Base-by-base conservation (phyloP, 108 stramenopile genomes). In the Mediolabrus comicus region DNA sequence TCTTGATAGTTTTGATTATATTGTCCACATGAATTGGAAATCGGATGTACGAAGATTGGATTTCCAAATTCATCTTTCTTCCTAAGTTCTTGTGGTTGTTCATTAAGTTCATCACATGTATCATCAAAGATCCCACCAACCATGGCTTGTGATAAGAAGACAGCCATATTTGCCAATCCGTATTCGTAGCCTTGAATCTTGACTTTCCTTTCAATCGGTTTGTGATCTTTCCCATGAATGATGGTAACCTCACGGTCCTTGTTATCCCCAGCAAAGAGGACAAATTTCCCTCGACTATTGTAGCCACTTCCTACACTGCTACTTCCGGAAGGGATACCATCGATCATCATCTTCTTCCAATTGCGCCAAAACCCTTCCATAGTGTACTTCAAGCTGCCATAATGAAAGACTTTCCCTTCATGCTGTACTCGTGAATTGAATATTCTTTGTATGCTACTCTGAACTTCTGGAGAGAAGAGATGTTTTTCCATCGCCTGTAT, bases 131-230 rank as follows among this genome's bases (percentile, higher is more conserved):
- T 81, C 36, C 78, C 74, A 22, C 77, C 80, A 25, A 79, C 64
- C 83, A 84, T 81, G 35, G 68, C 59, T 39, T 84, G 83, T 3
- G 75, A 49, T 3, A 81, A 64, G 56, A 77, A 81, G 12, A 65
- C 75, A 8, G 80, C 80, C 60, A 81, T 72, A 30, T 81, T 81
- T 34, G 59, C 79, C 8, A 83, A 32, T 25, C 79, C 79, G 46
- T 72, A 77, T 59, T 77, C 76, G 51, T 39, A 73, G 3, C 76
- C 76, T 1, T 36, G 11, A 1, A 66, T 55, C 26, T 35, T 64
- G 0, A 22, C 43, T 39, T 28, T 35, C 30, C 51, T 51, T 26
- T 52, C 63, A 16, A 46, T 12, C 43, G 35, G 22, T 51, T 39
- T 64, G 11, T 53, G 34, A 8, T 5, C 43, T 19, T 64, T 53